Evolutionary conservation across 106 monocot genomes (phyloP).

Genomic region (Dendrobium huoshanense): DNA sequence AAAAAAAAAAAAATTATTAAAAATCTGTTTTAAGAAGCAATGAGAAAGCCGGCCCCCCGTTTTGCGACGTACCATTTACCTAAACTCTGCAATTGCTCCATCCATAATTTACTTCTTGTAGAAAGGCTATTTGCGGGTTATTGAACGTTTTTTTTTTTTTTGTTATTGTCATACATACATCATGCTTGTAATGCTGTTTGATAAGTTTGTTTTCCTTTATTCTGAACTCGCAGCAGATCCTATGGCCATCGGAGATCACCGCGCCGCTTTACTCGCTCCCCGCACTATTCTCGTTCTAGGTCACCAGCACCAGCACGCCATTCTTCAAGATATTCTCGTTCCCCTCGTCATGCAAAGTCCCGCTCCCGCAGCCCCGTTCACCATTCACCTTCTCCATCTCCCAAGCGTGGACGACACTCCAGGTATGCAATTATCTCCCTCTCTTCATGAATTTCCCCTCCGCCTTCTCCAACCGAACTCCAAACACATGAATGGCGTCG

Average conservation of each 20-base stretch:
- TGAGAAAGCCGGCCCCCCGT: too few species aligned
- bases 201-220: background rate
- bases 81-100: too few species aligned
- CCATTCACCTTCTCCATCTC: constrained; percentile 14
- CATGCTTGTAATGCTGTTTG: background rate
- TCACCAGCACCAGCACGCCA: constrained; percentile 8
- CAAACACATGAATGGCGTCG: too few species aligned
- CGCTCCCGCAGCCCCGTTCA: constrained; percentile 11
- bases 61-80: too few species aligned
- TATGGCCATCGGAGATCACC: constrained; percentile 14
- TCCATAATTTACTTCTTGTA: too few species aligned
- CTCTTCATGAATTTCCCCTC: background rate
- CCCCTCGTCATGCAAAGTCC: constrained; percentile 12
- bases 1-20: too few species aligned
- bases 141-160: too few species aligned
- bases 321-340: constrained; percentile 16
- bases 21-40: too few species aligned
- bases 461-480: too few species aligned
- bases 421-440: background rate
- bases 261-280: constrained; percentile 15
- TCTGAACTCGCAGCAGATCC: background rate
- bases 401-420: background rate
- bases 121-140: too few species aligned
- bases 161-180: too few species aligned
- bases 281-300: constrained; percentile 18